Base-by-base conservation (phyloP, 108 stramenopile species). In the Cyclostephanos tholiformis region DNA sequence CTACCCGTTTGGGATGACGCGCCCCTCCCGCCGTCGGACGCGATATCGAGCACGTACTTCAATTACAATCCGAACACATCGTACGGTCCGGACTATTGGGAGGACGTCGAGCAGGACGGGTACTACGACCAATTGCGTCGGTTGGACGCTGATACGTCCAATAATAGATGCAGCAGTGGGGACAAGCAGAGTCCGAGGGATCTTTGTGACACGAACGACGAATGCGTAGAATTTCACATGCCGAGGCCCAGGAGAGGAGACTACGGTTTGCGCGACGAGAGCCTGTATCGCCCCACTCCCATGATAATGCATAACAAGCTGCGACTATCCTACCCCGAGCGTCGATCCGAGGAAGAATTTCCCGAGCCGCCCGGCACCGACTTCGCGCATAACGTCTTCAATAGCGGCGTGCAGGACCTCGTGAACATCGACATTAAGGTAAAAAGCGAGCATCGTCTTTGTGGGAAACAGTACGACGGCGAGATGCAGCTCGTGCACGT, bases 401-500 rank as follows among this genome's bases (percentile, higher is more conserved):
- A 70, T 30, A 63, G 67, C n/a, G 73, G 80, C 36, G 19, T 65
- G 13, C 80, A 81, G 58, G 73, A 74, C 43, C n/a, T 81, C 13
- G 25, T 71, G 13, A 32, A 83, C 60, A 86, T 87, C 11, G 87
- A 89, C 49, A 67, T 91, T 56, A 86, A 86, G 55, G 84, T 86
- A 29, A 79, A 81, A 9, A 84, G 82, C 71, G 90, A 91, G 51
- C 88, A 89, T 46, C 55, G 63, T 1, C 75, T 89, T n/a, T 77
- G 87, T 46, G 86, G 88, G 4, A 86, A 83, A 22, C 83, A 79
- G 58, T 91, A 91, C 69, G 87, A 82, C n/a, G 90, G 76, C 26
- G 88, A 91, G 63, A 75, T 91, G 61, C 84, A 82, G 32, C 50
- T 84, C 16, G 70, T 29, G 23, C 69, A 74, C 59, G 14, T 74